Evolutionary conservation across 2,329 filamentous ascomycete species (phyloP).

Genomic region (Colletotrichum karsti): DNA sequence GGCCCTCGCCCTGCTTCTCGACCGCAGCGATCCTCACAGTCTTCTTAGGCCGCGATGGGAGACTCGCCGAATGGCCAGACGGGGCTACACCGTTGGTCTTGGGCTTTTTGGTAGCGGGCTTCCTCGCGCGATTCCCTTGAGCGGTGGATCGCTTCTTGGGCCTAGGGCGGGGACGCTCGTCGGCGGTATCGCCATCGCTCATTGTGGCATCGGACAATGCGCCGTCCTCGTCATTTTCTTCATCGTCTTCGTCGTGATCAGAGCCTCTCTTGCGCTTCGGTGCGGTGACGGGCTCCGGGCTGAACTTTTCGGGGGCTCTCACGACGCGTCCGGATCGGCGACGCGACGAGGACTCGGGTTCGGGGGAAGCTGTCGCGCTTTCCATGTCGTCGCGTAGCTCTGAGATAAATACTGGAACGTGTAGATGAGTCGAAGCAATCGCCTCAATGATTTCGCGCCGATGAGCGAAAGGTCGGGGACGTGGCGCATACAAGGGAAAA

Average conservation of each 20-base stretch:
- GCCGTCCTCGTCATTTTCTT: slow-evolving; percentile 57
- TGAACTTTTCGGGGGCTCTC: slow-evolving; percentile 67
- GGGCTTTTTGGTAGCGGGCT: slow-evolving; percentile 70
- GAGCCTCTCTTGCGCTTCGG: slow-evolving; percentile 66
- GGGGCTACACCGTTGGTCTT: slow-evolving; percentile 64
- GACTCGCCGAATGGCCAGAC: slow-evolving; percentile 47
- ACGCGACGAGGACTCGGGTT: slow-evolving; percentile 61
- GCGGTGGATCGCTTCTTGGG: slow-evolving; percentile 32
- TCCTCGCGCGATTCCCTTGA: slow-evolving; percentile 56
- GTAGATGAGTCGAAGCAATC: slow-evolving; percentile 3
- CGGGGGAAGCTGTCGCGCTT: slow-evolving; percentile 62
- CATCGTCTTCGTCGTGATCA: slow-evolving; percentile 55
- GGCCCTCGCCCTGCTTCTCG: slow-evolving; percentile 56
- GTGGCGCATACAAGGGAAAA: slow-evolving; percentile 23
- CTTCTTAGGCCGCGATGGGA: slow-evolving; percentile 66
- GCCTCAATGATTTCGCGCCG: slow-evolving; percentile 25
- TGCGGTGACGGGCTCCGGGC: slow-evolving; percentile 57
- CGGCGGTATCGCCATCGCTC: slow-evolving; percentile 55
- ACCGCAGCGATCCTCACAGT: slow-evolving; percentile 59
- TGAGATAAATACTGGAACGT: neutral
- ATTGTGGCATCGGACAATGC: slow-evolving; percentile 55
- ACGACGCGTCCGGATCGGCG: slow-evolving; percentile 76
- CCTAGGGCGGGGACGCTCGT: slow-evolving; percentile 34
- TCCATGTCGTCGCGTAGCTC: slow-evolving; percentile 47
- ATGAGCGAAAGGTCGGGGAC: slow-evolving; percentile 18